Base-by-base conservation (phyloP, 352 stramenopile genomes). In the Phytophthora pseudosyringae region DNA sequence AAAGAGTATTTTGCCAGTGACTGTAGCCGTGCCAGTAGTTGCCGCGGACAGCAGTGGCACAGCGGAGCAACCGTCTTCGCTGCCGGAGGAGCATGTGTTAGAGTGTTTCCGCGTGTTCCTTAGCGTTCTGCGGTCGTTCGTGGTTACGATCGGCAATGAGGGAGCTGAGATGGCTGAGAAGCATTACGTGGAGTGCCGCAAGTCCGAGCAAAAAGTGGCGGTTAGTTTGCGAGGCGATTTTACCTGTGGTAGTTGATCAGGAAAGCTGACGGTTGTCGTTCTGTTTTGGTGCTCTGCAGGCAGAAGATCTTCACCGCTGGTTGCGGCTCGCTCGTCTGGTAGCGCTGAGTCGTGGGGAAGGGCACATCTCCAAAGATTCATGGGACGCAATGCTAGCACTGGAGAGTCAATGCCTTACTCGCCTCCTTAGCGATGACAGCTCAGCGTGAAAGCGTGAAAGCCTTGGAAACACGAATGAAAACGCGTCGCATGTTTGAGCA, bases 241-340 rank as follows among this genome's bases (percentile, higher is more conserved):
- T 3, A 10, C 2, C 13, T 52, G 15, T 28, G 26, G 26, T 11
- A 56, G 21, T 21, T 46, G 15, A 18, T 28, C 16, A 29, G 33
- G 3, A 33, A 29, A 26, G 18, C 10, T 51, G 53, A 54, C 52
- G 15, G 12, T 39, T 43, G 9, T 31, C 25, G 7, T 35, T 11
- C 2, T 47, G 25, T 61, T 13, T 54, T 57, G 29, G 50, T 60
- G 39, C 32, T n/a, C 12, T 67, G 11, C 43, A 95, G 86, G 43
- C 83, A 16, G 81, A 95, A 15, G 86, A 95, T 59, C 59, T 95
- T 28, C 84, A 95, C 45, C 83, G 87, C 4, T 92, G 86, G 81
- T 55, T 95, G 39, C 78, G 87, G 15, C 38, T 95, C 28, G 83
- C 80, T 43, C 84, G 87, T n/a, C 58, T 95, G 12, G 47, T 91